These are phyloP conservation scores for Aspergillus ostianus DNA, from an alignment of 495 filamentous ascomycete genomes.

Conservation along the genomic window DNA sequence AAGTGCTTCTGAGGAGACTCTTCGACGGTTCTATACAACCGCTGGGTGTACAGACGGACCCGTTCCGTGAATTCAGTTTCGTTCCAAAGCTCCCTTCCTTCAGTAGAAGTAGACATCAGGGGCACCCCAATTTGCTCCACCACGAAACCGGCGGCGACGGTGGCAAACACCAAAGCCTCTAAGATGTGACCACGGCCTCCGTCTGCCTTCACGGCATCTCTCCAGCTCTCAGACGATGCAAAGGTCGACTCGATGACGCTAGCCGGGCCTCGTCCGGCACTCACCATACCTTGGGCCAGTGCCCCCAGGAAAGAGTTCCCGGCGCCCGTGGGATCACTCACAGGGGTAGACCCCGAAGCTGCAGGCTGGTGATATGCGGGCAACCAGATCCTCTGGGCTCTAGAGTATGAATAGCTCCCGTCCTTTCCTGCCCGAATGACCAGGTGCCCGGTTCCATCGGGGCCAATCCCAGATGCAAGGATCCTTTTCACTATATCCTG, in stretches of 20 bases:
- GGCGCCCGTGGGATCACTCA: constrained; percentile 93
- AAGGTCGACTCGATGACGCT: constrained; percentile 36
- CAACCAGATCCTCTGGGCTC: constrained; percentile 39
- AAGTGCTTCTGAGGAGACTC: constrained; percentile 46
- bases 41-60: constrained; percentile 52
- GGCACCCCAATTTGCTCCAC: constrained; percentile 94
- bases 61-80: constrained; percentile 55
- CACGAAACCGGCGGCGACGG: constrained; percentile 86
- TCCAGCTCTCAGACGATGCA: constrained; percentile 33
- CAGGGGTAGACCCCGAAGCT: constrained; percentile 40
- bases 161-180: constrained; percentile 72
- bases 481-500: constrained; percentile 55
- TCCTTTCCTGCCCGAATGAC: constrained; percentile 57
- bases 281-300: constrained; percentile 70
- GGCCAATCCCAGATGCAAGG: constrained; percentile 52
- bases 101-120: constrained; percentile 44
- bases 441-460: constrained; percentile 42
- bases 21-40: constrained; percentile 45
- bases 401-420: constrained; percentile 54
- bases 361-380: constrained; percentile 57
- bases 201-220: constrained; percentile 25
- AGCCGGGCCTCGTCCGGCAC: constrained; percentile 44
- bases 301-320: constrained; percentile 92
- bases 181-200: constrained; percentile 48
- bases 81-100: constrained; percentile 77